Evolutionary conservation across 2,329 filamentous ascomycete species (phyloP), one percentile per base, ranked within the genome.

Genomic region (Colletotrichum sublineola): DNA sequence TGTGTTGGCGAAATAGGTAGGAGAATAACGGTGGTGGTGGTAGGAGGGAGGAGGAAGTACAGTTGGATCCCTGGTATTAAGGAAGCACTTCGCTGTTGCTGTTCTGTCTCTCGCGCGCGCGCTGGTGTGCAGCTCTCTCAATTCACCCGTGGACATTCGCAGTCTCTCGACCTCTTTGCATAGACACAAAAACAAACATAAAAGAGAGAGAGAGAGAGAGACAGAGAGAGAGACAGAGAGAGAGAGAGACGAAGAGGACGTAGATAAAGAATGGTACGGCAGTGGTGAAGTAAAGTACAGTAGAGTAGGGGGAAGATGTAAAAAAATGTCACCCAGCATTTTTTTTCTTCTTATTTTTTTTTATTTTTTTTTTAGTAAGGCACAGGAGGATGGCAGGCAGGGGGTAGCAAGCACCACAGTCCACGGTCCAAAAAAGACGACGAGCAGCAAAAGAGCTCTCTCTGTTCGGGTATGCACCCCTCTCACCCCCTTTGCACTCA

Each of bases 241-340:
- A 53, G 46, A 60, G 52, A 53, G 61, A 63, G 66, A 72, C 57
- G 66, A 40, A 64, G 44, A 46, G 70, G 50, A 48, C 48, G 48
- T 50, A 29, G 38, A 33, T 50, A 44, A 70, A 44, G 63, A 70
- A 31, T 56, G 64, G 48, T 29, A 40, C 38, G 55, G 60, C 63
- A 61, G 65, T 61, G 56, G 64, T 38, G 50, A 73, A 53, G 68
- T 40, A 73, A 63, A 60, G 65, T 68, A 72, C 53, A 60, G 40
- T 46, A 62, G 63, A 69, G 60, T 73, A 74, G 73, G 73, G 73
- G 73, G 73, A 69, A 74, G 70, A 60, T 71, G 62, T 46, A 66
- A 74, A 66, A 70, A 73, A 73, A 74, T 73, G 73, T 73, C 70
- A 74, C 70, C 55, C 57, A 55, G 66, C 62, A 72, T 72, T 71